A percentile compares a stretch with the other conserved stretches of the same genome.
These are phyloP conservation scores for Rugosomyces carneus DNA, from an alignment of 1,284 basidiomycete genomes.

Conservation along the genomic window DNA sequence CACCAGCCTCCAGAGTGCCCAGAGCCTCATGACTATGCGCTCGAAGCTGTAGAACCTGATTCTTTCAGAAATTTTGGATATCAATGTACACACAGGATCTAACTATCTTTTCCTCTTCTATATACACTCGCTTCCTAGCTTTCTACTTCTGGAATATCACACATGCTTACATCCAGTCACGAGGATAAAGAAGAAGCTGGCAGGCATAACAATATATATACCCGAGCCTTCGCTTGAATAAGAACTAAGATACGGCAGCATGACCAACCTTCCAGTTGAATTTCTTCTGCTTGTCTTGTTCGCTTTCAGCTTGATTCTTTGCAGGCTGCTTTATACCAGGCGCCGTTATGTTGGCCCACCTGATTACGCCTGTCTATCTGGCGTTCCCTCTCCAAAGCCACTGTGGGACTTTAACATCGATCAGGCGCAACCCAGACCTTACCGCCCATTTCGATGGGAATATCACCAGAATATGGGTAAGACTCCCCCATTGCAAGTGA, in stretches of 20 bases:
- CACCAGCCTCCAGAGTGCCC: slow-evolving; percentile 18
- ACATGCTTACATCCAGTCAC: not conserved
- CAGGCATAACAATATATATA: not conserved
- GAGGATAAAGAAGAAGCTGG: not conserved
- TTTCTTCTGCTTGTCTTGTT: not conserved
- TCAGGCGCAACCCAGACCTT: slow-evolving; percentile 38
- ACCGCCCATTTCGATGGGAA: slow-evolving; percentile 47
- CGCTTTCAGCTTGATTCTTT: slow-evolving; percentile 1
- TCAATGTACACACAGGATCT: not conserved
- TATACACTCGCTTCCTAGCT: not conserved
- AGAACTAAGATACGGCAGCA: not conserved
- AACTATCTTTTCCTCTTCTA: not conserved
- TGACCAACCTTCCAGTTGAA: not conserved
- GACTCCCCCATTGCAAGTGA: slow-evolving; percentile 11
- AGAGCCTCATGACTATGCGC: slow-evolving; percentile 14
- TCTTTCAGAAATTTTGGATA: not conserved
- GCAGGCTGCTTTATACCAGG: not conserved
- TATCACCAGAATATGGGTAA: slow-evolving; percentile 50
- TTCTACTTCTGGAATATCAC: not conserved
- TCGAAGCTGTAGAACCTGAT: slow-evolving; percentile 19
- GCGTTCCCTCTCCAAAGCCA: slow-evolving; percentile 36
- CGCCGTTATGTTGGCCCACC: slow-evolving; percentile 1
- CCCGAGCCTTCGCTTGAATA: too few relatives aligned
- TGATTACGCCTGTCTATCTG: slow-evolving; percentile 34
- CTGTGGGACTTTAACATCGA: slow-evolving; percentile 37